Percentiles rank a stretch among this genome's conserved stretches.
Evolutionary conservation across 2,329 filamentous ascomycete genomes (phyloP).

Genomic region (Stylonectria norvegica): DNA sequence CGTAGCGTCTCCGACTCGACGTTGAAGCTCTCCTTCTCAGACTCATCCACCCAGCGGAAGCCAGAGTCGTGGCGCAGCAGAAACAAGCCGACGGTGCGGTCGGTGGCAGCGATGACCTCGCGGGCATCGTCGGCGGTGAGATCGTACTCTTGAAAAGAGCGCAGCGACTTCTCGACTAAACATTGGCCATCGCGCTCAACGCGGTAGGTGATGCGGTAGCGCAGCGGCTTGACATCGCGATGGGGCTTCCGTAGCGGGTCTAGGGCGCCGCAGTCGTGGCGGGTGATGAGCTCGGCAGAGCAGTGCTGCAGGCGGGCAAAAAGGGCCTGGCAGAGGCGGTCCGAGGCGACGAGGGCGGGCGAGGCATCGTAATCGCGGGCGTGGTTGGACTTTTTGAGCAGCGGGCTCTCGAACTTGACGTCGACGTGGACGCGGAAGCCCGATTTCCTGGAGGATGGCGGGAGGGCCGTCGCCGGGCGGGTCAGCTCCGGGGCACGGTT

Average conservation of each 20-base stretch:
- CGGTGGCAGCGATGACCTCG: conserved; percentile 46
- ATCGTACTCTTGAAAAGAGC: conserved; percentile 48
- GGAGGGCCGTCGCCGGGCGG: conserved; percentile 17
- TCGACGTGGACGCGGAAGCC: conserved; percentile 42
- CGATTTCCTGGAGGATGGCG: conserved; percentile 13
- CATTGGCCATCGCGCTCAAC: conserved; percentile 40
- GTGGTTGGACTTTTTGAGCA: conserved; percentile 38
- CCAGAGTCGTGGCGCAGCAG: conserved; percentile 47
- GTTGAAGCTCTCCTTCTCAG: conserved; percentile 37
- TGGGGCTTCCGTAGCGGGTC: conserved; percentile 34
- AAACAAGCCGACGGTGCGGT: conserved; percentile 50
- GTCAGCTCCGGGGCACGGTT: conserved; percentile 21
- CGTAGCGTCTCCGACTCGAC: conserved; percentile 37
- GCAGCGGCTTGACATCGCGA: conserved; percentile 40
- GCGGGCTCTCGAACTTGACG: conserved; percentile 44
- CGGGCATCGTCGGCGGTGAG: conserved; percentile 43
- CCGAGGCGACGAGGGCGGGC: conserved; percentile 39
- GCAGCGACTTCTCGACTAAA: conserved; percentile 44
- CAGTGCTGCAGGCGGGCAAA: conserved; percentile 50
- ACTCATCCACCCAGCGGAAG: conserved; percentile 45
- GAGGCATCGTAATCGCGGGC: conserved; percentile 47
- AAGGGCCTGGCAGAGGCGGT: conserved; percentile 48
- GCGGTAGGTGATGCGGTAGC: conserved; percentile 48
- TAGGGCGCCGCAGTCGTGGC: conserved; percentile 47
- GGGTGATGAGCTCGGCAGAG: conserved; percentile 51